Base-by-base conservation (phyloP, 192 early-diverging fungal genomes). In the Backusella mclennaniae region DNA sequence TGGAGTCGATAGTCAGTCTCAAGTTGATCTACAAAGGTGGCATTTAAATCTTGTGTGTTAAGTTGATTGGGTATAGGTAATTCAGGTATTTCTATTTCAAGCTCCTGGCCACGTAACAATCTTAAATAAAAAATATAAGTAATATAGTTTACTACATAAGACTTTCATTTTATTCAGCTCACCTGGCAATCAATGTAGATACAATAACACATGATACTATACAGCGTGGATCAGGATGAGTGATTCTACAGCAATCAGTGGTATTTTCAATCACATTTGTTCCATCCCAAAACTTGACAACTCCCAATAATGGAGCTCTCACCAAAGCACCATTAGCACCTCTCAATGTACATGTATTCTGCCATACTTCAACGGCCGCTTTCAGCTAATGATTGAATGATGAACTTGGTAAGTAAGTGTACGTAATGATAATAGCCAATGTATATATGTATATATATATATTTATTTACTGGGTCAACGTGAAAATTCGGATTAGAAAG, bases 271-370 rank as follows among this genome's bases (percentile, higher is more conserved):
- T 79, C 1, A 86, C 85, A 23, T 79, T 74, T 4, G 79, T 77
- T 21, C 76, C 83, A 76, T 84, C 83, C 85, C 85, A 86, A 49
- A 86, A 86, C 35, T 77, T 79, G 70, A 82, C 76, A 8, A 80
- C 66, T 7, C 79, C 87, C 7, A 83, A 29, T 12, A 85, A 53
- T 6, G 87, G 76, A 23, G 84, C 75, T 19, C 85, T 69, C 77
- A 86, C 84, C 19, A 88, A 76, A 29, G 85, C 85, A 21, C 87
- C 85, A 74, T 85, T 88, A 4, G 84, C 77, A 38, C 83, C 82
- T 12, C 81, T 67, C 23, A 68, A 38, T 26, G 69, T 35, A 53
- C 73, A 53, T 42, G 67, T 76, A 29, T 35, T 29, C 8, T 75
- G 53, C 85, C 83, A 85, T 6, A 85, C 81, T 2, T 76, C 73